phyloP scores from a whole-genome alignment of 768 basidiomycete genomes.

The Austroboletus eburneus region DNA sequence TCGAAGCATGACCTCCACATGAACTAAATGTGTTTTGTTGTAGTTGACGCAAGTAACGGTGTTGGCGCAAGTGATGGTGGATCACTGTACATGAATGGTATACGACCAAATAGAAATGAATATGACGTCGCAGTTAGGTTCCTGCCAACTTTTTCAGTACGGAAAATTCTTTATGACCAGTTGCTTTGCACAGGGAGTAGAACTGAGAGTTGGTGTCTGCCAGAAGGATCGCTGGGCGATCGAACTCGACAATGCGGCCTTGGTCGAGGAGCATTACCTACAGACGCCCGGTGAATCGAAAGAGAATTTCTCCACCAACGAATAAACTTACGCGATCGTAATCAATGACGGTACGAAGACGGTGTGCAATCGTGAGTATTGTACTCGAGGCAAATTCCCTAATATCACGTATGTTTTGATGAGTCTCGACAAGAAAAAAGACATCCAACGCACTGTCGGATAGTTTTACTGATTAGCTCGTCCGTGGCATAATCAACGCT shows the following conservation, averaged over 20 bases:
- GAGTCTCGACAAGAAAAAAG: not conserved
- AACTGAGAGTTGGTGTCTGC: constrained; percentile 57
- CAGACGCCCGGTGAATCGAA: constrained; percentile 1
- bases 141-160: constrained; percentile 43
- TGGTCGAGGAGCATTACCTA: constrained; percentile 77
- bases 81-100: too few relatives aligned
- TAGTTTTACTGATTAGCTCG: constrained; percentile 79
- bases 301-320: constrained; percentile 1
- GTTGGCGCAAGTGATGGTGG: not conserved
- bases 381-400: constrained; percentile 80
- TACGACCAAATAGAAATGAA: too few relatives aligned
- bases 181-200: constrained; percentile 65
- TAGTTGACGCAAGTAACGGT: not conserved
- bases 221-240: constrained; percentile 56
- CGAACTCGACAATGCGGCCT: constrained; percentile 76
- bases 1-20: not conserved
- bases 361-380: constrained; percentile 80
- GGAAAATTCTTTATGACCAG: constrained; percentile 67
- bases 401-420: not conserved
- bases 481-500: constrained; percentile 86
- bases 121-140: too few relatives aligned
- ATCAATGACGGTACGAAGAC: constrained; percentile 75
- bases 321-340: constrained; percentile 63
- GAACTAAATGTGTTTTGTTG: not conserved
- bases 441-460: constrained; percentile 66